These are phyloP conservation scores for Glycine soja DNA, from an alignment of 306 rosid genomes.

Conservation along the genomic window DNA sequence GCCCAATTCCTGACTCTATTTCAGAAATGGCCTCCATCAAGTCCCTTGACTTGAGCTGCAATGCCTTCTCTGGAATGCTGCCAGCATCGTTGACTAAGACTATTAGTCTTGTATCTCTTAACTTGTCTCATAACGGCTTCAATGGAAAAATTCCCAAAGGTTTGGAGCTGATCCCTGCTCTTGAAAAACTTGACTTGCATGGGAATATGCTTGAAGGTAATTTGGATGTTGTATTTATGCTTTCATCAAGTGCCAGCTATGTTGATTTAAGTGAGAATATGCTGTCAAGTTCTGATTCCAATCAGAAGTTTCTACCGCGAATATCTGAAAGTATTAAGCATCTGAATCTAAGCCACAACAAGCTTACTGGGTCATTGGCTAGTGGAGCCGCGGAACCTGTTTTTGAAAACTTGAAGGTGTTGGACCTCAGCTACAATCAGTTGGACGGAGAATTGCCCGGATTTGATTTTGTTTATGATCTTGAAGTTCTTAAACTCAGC, in stretches of 20 bases:
- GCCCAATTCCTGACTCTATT: constrained; percentile 71
- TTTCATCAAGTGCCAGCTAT: constrained; percentile 63
- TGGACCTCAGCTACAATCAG: constrained; percentile 94
- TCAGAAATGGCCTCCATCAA: constrained; percentile 73
- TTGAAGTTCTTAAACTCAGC: constrained; percentile 88
- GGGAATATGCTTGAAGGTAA: constrained; percentile 83
- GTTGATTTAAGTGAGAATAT: constrained; percentile 86
- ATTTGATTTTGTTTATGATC: constrained; percentile 92
- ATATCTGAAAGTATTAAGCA: constrained; percentile 78
- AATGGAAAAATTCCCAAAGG: constrained; percentile 76
- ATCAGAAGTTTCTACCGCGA: constrained; percentile 66
- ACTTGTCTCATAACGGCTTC: constrained; percentile 78
- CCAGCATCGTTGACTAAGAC: constrained; percentile 69
- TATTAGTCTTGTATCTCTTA: constrained; percentile 66
- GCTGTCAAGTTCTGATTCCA: constrained; percentile 69
- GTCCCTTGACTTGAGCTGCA: constrained; percentile 82
- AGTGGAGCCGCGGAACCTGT: constrained; percentile 67
- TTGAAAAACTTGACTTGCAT: constrained; percentile 82
- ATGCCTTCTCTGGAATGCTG: constrained; percentile 74
- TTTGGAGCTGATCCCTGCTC: constrained; percentile 69
- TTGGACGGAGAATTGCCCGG: constrained; percentile 92
- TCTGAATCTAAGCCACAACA: constrained; percentile 89
- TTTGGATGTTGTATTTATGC: constrained; percentile 68
- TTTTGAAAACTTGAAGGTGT: constrained; percentile 82
- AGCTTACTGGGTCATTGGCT: constrained; percentile 77